Conservation (phyloP, 2,329 filamentous ascomycete genomes). For the Xylariaceae sp. region DNA sequence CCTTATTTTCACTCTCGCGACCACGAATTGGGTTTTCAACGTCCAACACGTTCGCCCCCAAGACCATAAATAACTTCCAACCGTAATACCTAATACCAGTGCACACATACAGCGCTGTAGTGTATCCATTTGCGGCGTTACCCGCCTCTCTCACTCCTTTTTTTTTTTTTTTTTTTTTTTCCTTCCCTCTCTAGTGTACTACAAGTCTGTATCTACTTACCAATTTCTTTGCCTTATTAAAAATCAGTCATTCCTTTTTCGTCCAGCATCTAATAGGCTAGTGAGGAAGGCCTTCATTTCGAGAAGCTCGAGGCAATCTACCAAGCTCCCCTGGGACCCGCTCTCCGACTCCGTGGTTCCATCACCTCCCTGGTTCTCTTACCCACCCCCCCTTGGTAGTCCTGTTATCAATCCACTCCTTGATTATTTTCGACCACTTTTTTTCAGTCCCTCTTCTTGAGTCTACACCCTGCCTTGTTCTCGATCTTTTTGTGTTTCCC, state of each 20-base stretch:
- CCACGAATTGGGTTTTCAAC: conserved; percentile 9
- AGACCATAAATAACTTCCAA: conserved; percentile 17
- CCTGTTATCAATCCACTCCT: conserved; percentile 27
- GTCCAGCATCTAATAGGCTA: conserved; percentile 31
- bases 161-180: neutral
- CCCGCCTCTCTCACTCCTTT: conserved; percentile 23
- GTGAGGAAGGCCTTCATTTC: conserved; percentile 32
- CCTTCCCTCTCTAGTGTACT: neutral
- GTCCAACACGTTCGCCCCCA: conserved; percentile 10
- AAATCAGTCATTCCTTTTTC: conserved; percentile 30
- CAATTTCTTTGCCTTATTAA: conserved; percentile 24
- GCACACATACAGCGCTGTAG: conserved; percentile 4
- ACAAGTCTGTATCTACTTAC: neutral
- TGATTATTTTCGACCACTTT: conserved; percentile 16
- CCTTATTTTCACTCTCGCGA: conserved; percentile 10
- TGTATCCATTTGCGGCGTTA: conserved; percentile 11
- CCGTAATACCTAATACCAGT: conserved; percentile 8
- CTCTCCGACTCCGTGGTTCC: conserved; percentile 32
- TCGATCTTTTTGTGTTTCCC: conserved; percentile 15
- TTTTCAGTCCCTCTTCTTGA: conserved; percentile 19
- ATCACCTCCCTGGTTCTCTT: conserved; percentile 23
- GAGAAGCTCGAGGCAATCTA: conserved; percentile 31
- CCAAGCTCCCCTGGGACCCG: conserved; percentile 31
- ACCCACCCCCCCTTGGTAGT: conserved; percentile 26
- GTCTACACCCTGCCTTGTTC: conserved; percentile 8